Conservation (phyloP, 2,329 filamentous ascomycete species). For the Colletotrichum lindemuthianum region DNA sequence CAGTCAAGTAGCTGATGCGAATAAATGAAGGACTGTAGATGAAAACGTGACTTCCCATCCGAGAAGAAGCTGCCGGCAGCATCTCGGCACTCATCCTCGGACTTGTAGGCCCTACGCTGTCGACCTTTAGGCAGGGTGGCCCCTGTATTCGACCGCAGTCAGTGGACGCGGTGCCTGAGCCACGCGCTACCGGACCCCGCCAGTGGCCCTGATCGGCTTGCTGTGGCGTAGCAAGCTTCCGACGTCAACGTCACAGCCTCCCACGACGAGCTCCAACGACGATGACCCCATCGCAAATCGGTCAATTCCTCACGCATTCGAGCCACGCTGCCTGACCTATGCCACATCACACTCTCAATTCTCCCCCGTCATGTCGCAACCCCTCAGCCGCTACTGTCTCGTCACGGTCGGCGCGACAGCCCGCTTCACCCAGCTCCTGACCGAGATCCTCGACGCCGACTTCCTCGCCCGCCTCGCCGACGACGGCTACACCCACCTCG, state of each 20-base stretch:
- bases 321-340: not conserved
- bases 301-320: not conserved
- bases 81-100: too few relatives aligned
- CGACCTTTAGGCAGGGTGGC: too few relatives aligned
- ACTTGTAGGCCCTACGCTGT: too few relatives aligned
- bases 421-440: constrained; percentile 78
- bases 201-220: constrained; percentile 7
- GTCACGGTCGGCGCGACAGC: constrained; percentile 95
- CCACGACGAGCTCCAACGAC: not conserved
- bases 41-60: not conserved
- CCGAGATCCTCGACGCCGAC: constrained; percentile 66
- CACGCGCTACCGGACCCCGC: not conserved
- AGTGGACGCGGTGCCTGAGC: too few relatives aligned
- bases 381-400: constrained; percentile 66
- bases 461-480: constrained; percentile 71
- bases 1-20: constrained; percentile 11
- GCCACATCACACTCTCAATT: constrained; percentile 1
- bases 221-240: not conserved
- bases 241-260: constrained; percentile 9
- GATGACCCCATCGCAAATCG: not conserved
- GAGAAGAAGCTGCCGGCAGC: too few relatives aligned
- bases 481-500: constrained; percentile 74
- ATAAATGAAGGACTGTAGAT: not conserved
- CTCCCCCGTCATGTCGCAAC: not conserved
- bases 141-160: too few relatives aligned